phyloP scores from a whole-genome alignment of 169 alveolate species.

The Babesia bovis region DNA sequence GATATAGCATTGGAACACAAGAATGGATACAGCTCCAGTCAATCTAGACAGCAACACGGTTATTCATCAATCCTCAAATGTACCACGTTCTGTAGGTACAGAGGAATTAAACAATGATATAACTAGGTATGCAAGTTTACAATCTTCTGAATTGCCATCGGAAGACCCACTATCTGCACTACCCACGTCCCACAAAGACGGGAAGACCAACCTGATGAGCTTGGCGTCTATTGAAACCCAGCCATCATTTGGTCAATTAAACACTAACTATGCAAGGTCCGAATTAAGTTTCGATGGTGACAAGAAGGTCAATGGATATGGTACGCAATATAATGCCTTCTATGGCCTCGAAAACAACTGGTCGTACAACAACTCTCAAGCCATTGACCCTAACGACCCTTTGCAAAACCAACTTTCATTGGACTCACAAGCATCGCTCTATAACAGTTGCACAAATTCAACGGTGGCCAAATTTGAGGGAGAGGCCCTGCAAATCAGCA shows the following conservation, averaged over 20 bases:
- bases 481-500: not conserved
- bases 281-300: conserved; percentile 49
- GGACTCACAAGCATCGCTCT: conserved; percentile 12
- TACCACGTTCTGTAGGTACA: not conserved
- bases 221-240: conserved; percentile 63
- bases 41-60: not conserved
- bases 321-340: conserved; percentile 2
- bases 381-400: not conserved
- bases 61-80: not conserved
- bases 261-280: conserved; percentile 9
- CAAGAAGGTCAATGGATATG: conserved; percentile 8
- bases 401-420: not conserved
- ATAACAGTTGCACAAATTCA: not conserved
- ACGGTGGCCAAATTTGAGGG: not conserved
- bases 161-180: not conserved
- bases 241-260: conserved; percentile 21
- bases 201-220: conserved; percentile 20
- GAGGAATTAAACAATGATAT: not conserved
- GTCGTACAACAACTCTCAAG: not conserved
- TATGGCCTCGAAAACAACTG: conserved; percentile 27
- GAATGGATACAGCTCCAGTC: not conserved
- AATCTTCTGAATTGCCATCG: conserved; percentile 4
- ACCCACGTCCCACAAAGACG: not conserved
- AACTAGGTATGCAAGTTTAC: not conserved
- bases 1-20: too few species aligned